phyloP scores from a whole-genome alignment of 345 rosid genomes.

The Salix arbutifolia region DNA sequence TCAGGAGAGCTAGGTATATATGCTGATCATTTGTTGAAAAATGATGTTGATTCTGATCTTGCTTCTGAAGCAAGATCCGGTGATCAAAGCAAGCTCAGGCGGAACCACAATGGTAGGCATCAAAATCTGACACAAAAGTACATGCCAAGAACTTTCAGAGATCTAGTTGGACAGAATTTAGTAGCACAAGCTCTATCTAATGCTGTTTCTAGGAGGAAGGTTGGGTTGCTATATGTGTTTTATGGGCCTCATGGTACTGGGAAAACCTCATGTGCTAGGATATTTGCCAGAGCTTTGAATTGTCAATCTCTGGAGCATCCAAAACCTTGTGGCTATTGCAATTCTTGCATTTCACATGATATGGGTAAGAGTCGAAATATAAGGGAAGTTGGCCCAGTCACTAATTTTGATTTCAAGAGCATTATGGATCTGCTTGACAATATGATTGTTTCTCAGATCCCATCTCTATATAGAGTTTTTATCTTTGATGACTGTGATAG shows the following conservation, averaged over 20 bases:
- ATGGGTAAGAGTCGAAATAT: conserved; percentile 66
- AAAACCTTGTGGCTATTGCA: conserved; percentile 78
- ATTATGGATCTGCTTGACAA: conserved; percentile 70
- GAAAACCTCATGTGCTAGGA: conserved; percentile 87
- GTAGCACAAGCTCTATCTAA: conserved; percentile 86
- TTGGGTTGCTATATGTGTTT: conserved; percentile 84
- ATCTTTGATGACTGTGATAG: conserved; percentile 86
- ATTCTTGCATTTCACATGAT: conserved; percentile 67
- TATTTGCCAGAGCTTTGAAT: conserved; percentile 85
- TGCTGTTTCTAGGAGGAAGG: conserved; percentile 65
- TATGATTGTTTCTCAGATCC: conserved; percentile 46
- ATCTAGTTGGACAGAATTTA: conserved; percentile 83
- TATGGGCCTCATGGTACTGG: conserved; percentile 98
- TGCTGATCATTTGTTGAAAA: conserved; percentile 75
- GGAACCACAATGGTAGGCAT: conserved; percentile 46
- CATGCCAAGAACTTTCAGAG: conserved; percentile 67
- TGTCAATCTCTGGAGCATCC: conserved; percentile 70
- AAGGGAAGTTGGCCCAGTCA: conserved; percentile 79
- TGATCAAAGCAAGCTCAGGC: conserved; percentile 31
- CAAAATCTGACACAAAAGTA: conserved; percentile 83
- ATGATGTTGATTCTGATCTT: conserved; percentile 58
- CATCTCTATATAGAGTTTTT: conserved; percentile 57
- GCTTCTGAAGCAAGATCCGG: conserved; percentile 81
- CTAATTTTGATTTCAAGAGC: conserved; percentile 64
- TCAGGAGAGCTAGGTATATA: conserved; percentile 89